Evolutionary conservation across 2,329 filamentous ascomycete species (phyloP).

Genomic region (Thielaviopsis euricoi): DNA sequence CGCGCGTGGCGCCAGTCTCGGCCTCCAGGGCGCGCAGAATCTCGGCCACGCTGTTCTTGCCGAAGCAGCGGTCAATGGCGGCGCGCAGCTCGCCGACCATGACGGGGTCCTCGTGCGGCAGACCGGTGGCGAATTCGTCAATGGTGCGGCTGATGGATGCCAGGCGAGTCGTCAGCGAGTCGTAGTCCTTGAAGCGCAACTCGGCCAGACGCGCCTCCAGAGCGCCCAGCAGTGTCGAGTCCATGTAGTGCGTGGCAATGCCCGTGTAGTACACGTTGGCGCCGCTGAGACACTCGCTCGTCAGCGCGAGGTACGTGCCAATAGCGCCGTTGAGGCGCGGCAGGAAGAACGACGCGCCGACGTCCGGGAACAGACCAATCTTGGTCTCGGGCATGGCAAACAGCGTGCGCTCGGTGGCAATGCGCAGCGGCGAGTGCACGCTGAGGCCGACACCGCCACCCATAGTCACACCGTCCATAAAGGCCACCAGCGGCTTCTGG

Average conservation of each 20-base stretch:
- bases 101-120: slow-evolving; percentile 54
- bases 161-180: slow-evolving; percentile 44
- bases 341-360: slow-evolving; percentile 91
- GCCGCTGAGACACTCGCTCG: slow-evolving; percentile 67
- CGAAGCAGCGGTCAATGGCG: slow-evolving; percentile 75
- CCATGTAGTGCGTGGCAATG: slow-evolving; percentile 87
- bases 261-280: slow-evolving; percentile 81
- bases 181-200: slow-evolving; percentile 70
- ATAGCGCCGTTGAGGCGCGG: slow-evolving; percentile 72
- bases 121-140: slow-evolving; percentile 74
- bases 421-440: slow-evolving; percentile 87
- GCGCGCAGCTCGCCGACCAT: slow-evolving; percentile 54
- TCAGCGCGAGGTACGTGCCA: slow-evolving; percentile 86
- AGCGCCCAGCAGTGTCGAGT: slow-evolving; percentile 69
- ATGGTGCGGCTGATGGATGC: slow-evolving; percentile 70
- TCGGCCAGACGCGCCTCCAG: slow-evolving; percentile 78
- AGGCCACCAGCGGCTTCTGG: slow-evolving; percentile 77
- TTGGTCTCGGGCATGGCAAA: slow-evolving; percentile 98
- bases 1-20: slow-evolving; percentile 32
- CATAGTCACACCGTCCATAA: slow-evolving; percentile 98
- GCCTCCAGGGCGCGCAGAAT: slow-evolving; percentile 51
- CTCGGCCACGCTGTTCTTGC: slow-evolving; percentile 45
- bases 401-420: slow-evolving; percentile 86
- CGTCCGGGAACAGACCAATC: slow-evolving; percentile 97
- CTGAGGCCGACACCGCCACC: slow-evolving; percentile 89